Base-by-base conservation (phyloP, 495 filamentous ascomycete genomes). In the Antarctomyces pellizariae region DNA sequence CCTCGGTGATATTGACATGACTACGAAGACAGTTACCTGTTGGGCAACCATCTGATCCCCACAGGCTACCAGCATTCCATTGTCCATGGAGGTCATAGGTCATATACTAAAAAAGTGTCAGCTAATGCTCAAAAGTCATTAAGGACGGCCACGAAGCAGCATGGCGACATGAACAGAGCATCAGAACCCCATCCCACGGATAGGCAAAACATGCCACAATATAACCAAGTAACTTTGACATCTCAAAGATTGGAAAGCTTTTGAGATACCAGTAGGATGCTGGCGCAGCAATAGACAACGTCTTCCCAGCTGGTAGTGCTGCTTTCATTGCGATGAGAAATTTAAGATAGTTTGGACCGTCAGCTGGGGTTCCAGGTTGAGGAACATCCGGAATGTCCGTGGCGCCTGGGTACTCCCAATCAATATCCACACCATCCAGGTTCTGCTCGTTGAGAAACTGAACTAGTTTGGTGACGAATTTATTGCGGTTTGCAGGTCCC, bases 1-100 rank as follows among this genome's bases (percentile, higher is more conserved):
- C 54, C 39, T 56, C 52, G 1, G 53, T 57, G 12, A 44, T 10
- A 26, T 54, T 57, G 22, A 53, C 47, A 27, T 49, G 38, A 9
- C 27, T 36, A 14, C 38, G 30, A 3, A 47, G 37, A 29, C 48
- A 49, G 28, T 45, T 45, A 10, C 49, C 43, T 0, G 13, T 15
- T 1, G 25, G 5, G 27, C 50, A 56, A 2, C 40, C 45, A 7
- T 14, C 2, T 4, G 16, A 4, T 10, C 22, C 7, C 7, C 12
- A 22, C 7, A 5, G 2, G 13, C 19, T 31, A 3, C 33, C 33
- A 26, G 21, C 26, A 23, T 31, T 25, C 33, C 33, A 36, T 18
- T 31, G 28, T 27, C 48, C 44, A 16, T 52, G 49, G 0, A 53
- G 25, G 23, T 51, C 49, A 18, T 53, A 52, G 0, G 46, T 46